Conservation (phyloP, 129 eudicot genomes). For the Centaurea solstitialis region DNA sequence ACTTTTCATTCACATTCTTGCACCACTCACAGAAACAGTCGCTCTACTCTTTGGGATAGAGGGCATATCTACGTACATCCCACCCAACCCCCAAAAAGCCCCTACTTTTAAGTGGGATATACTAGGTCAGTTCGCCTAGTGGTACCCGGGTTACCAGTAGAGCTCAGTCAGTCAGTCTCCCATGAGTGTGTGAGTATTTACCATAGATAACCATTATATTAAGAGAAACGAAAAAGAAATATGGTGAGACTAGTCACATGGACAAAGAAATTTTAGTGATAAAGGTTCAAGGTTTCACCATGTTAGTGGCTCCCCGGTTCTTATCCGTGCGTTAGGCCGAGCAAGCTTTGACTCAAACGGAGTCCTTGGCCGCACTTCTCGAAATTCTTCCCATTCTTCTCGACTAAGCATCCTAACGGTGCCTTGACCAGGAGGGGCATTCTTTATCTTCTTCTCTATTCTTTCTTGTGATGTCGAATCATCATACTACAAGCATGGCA, state of each 20-base stretch:
- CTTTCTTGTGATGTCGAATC: conserved; percentile 89
- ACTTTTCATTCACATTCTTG: background rate
- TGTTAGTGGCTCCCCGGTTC: conserved; percentile 78
- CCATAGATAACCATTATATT: background rate
- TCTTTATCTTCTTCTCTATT: conserved; percentile 72
- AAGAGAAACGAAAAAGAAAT: background rate
- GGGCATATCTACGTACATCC: background rate
- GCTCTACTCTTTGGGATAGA: background rate
- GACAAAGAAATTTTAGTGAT: conserved; percentile 10
- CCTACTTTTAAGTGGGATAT: background rate
- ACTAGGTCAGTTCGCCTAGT: background rate
- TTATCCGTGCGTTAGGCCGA: conserved; percentile 84
- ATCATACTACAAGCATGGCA: conserved; percentile 51
- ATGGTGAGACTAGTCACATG: conserved; percentile 7
- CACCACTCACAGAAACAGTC: background rate
- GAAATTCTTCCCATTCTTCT: conserved; percentile 91
- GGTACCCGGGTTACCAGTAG: no score
- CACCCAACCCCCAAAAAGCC: background rate
- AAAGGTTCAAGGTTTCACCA: conserved; percentile 45
- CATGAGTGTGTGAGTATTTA: background rate
- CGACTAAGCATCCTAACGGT: conserved; percentile 87
- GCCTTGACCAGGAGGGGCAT: conserved; percentile 92
- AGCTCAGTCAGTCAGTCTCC: no score
- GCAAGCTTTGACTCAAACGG: conserved; percentile 97
- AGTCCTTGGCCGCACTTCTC: conserved; percentile 89